Conservation (phyloP, 441 rosid genomes). For the Adansonia gregorii region DNA sequence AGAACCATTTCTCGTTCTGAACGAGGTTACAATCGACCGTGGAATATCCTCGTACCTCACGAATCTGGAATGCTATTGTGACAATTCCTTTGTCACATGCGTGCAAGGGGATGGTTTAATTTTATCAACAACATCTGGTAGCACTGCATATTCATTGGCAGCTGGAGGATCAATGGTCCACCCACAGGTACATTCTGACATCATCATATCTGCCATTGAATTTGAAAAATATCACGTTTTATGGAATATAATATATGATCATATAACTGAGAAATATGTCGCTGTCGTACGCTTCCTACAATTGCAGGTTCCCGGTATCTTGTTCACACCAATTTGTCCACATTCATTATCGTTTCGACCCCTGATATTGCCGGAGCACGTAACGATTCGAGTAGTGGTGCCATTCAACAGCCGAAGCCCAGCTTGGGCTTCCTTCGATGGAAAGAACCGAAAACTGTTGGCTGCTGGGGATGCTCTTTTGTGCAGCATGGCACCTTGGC, state of each 20-base stretch:
- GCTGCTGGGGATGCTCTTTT: constrained; percentile 89
- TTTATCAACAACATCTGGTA: constrained; percentile 97
- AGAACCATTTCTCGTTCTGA: constrained; percentile 76
- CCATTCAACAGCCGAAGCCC: constrained; percentile 92
- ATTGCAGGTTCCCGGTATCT: constrained; percentile 93
- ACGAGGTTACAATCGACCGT: constrained; percentile 98
- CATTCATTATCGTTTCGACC: constrained; percentile 98
- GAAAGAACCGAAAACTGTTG: constrained; percentile 82
- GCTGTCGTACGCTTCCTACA: not conserved
- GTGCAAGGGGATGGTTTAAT: constrained; percentile 99
- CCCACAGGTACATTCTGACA: constrained; percentile 69
- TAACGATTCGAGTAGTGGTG: constrained; percentile 76
- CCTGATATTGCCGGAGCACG: constrained; percentile 92
- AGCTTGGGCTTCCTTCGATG: constrained; percentile 97
- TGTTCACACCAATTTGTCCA: constrained; percentile 97
- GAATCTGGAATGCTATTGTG: constrained; percentile 95
- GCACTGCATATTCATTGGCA: constrained; percentile 98
- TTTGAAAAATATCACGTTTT: constrained; percentile 8
- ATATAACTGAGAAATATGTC: not conserved
- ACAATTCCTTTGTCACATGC: constrained; percentile 85
- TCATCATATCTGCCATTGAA: not conserved
- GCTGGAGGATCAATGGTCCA: constrained; percentile 99
- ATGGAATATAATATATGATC: not conserved
- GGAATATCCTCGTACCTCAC: constrained; percentile 94
- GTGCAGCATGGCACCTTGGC: constrained; percentile 99